Evolutionary conservation across 192 early-diverging fungal species (phyloP).

Genomic region (Spinellus fusiger): DNA sequence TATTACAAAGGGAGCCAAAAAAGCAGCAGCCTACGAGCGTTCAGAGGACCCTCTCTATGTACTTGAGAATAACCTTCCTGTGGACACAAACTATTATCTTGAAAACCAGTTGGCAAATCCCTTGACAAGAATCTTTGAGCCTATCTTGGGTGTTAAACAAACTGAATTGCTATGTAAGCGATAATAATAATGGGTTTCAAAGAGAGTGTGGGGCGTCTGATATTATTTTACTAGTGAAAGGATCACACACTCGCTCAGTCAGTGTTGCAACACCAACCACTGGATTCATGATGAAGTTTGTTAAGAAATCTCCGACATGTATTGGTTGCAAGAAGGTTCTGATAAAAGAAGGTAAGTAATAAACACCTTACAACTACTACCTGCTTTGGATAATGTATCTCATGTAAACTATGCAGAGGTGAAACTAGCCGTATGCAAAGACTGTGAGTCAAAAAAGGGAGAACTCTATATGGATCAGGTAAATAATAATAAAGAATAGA

Average conservation of each 20-base stretch:
- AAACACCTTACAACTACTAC: not conserved
- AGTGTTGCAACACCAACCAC: conserved; percentile 82
- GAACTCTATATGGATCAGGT: not conserved
- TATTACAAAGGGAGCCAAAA: conserved; percentile 80
- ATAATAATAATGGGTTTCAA: not conserved
- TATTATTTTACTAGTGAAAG: conserved; percentile 37
- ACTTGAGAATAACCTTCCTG: conserved; percentile 96
- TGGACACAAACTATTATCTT: conserved; percentile 94
- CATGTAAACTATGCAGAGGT: conserved; percentile 8
- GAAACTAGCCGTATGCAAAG: conserved; percentile 69
- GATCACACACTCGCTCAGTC: conserved; percentile 74
- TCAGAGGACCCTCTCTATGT: conserved; percentile 98
- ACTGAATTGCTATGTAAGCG: conserved; percentile 68
- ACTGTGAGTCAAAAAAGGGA: not conserved
- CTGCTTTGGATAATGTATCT: not conserved
- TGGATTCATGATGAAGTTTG: conserved; percentile 93
- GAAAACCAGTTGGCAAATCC: conserved; percentile 96
- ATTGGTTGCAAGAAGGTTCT: conserved; percentile 88
- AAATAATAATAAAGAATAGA: not conserved
- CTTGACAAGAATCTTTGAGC: conserved; percentile 91
- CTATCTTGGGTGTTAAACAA: conserved; percentile 89
- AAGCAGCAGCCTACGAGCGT: conserved; percentile 91
- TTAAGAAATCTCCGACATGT: conserved; percentile 86
- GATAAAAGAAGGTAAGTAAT: conserved; percentile 43
- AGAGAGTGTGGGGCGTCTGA: not conserved